phyloP scores from a whole-genome alignment of 345 rosid species.

The Anastatica hierochuntica region DNA sequence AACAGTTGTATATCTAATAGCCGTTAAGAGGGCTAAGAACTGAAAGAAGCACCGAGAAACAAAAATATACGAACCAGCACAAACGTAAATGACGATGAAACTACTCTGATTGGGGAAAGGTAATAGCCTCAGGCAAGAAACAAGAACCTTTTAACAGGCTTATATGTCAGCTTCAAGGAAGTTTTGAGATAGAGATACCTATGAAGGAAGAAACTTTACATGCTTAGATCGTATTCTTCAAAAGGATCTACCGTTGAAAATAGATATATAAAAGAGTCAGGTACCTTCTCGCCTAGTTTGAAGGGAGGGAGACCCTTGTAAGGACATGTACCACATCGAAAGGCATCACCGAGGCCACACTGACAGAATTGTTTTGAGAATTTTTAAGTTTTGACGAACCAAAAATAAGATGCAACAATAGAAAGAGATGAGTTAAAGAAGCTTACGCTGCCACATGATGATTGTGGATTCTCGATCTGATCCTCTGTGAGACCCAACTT shows the following conservation, averaged over 20 bases:
- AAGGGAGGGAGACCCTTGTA: slow-evolving; percentile 89
- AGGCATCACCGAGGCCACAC: slow-evolving; percentile 98
- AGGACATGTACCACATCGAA: slow-evolving; percentile 91
- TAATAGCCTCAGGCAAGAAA: no score
- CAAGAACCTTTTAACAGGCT: no score
- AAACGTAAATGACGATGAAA: no score
- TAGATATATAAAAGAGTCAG: neutral
- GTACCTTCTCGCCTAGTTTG: slow-evolving; percentile 91
- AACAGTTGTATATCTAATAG: no score
- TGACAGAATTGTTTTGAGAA: slow-evolving; percentile 18
- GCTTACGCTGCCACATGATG: slow-evolving; percentile 89
- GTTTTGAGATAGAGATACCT: slow-evolving; percentile 68
- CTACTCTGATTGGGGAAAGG: no score
- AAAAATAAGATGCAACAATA: neutral
- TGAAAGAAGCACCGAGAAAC: no score
- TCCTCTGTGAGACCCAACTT: slow-evolving; percentile 62
- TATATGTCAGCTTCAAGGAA: slow-evolving; percentile 77
- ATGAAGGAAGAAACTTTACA: slow-evolving; percentile 3
- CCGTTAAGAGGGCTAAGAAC: no score
- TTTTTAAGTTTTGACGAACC: neutral
- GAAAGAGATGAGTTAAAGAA: slow-evolving; percentile 6
- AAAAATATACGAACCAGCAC: no score
- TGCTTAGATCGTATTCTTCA: neutral
- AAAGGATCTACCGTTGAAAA: neutral
- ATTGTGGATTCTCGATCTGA: slow-evolving; percentile 78